Evolutionary conservation across 1,139 yeast genomes (phyloP), one percentile per base, ranked within the genome.

Genomic region (Nakaseomyces glabratus): DNA sequence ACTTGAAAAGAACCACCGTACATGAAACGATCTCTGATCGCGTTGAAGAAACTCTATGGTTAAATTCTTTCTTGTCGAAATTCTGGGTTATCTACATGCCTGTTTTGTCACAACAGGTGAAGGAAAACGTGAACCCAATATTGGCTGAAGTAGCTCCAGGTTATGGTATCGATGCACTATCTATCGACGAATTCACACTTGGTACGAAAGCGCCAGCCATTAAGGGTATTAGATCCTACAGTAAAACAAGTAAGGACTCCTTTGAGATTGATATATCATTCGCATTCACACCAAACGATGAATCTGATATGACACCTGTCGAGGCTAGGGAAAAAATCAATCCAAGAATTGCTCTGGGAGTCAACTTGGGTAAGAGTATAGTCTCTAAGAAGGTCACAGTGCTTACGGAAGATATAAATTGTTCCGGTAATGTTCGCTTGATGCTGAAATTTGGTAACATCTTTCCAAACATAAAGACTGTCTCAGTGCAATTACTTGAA

Each of bases 21-120:
- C 62, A 65, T 29, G 81, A 78, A 51, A 63, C 75, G 30, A 61
- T 82, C 44, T 82, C 75, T 40, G 67, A 69, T 35, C 71, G 69
- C 47, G 57, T 69, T 41, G 93, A 82, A 60, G 75, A 85, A 7
- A 79, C 81, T 74, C 75, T 76, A 44, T 82, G 93, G 93, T 58
- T 81, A 49, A 82, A 82, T 51, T 71, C 77, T 16, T 80, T 82
- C 49, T 58, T 81, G 56, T 76, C 76, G 34, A 82, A 81, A 56
- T 80, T 82, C 51, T 82, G 93, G 93, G 82, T 79, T 38, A 79
- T 81, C 44, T 81, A 81, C 49, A 81, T 82, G 93, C 90, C 90
- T 26, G 84, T 82, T 1, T 63, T 82, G 37, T 76, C 85, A n/a
- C 82, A 79, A 48, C 76, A 73, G 56, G 90, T 81, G 19, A 68